A percentile compares a stretch with the other conserved stretches of the same genome.
phyloP scores from a whole-genome alignment of 2,329 filamentous ascomycete species.

The Fusarium miscanthi region DNA sequence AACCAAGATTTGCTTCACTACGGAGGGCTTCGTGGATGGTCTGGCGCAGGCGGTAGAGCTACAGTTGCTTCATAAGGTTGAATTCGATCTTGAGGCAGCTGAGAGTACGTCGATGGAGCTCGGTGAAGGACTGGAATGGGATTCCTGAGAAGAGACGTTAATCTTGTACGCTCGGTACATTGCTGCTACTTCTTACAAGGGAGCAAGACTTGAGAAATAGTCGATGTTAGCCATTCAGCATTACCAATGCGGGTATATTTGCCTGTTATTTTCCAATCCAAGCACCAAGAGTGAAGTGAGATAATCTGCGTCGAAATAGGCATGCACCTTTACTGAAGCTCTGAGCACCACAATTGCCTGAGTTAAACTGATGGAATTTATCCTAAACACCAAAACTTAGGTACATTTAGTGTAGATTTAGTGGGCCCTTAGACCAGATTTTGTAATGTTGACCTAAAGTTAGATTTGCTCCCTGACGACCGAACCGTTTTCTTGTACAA shows the following conservation, averaged over 20 bases:
- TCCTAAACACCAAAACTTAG: background rate
- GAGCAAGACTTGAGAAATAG: background rate
- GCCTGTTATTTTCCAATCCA: no score
- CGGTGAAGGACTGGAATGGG: background rate
- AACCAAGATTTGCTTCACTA: background rate
- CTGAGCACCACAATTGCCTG: no score
- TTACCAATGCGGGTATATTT: no score
- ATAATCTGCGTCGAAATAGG: no score
- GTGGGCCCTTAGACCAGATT: background rate
- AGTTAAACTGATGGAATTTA: background rate
- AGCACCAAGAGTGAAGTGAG: no score
- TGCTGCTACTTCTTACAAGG: background rate
- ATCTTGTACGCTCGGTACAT: background rate
- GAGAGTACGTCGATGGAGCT: background rate
- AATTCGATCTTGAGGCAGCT: background rate
- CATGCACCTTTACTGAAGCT: no score
- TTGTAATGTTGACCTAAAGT: background rate
- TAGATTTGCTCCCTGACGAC: no score
- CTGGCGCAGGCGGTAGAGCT: background rate
- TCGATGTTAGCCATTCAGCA: no score
- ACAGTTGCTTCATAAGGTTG: background rate
- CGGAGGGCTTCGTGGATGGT: background rate
- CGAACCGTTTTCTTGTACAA: no score
- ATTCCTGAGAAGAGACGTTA: background rate
- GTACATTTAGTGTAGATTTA: background rate